These are phyloP conservation scores for Pleurotus ostreatus DNA, from an alignment of 768 basidiomycete species.

Conservation along the genomic window DNA sequence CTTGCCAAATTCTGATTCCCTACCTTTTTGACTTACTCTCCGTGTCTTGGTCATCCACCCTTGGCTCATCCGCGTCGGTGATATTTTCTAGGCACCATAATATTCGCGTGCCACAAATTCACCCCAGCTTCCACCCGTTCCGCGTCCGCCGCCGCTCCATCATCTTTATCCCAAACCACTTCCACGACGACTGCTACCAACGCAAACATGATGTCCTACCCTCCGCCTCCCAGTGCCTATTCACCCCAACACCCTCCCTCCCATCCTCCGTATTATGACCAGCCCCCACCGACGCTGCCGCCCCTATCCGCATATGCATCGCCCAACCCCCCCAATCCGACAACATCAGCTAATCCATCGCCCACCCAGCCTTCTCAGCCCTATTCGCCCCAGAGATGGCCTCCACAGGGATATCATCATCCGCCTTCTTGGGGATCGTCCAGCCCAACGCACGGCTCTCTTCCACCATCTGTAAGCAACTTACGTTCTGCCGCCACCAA, in stretches of 20 bases:
- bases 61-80: conserved; percentile 9
- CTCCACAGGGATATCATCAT: conserved; percentile 21
- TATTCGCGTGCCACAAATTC: conserved; percentile 73
- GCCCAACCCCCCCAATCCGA: conserved; percentile 27
- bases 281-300: conserved; percentile 34
- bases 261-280: conserved; percentile 40
- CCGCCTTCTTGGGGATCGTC: conserved; percentile 27
- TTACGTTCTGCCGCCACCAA: conserved; percentile 25
- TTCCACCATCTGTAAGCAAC: conserved; percentile 26
- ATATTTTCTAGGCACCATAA: conserved; percentile 51
- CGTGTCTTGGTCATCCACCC: conserved; percentile 14
- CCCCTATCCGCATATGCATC: conserved; percentile 31
- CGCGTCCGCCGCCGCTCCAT: conserved; percentile 37
- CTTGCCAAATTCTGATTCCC: conserved; percentile 6
- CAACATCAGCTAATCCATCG: conserved; percentile 23
- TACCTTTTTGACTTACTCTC: conserved; percentile 15
- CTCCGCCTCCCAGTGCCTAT: background rate
- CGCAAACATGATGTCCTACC: background rate
- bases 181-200: background rate
- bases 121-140: conserved; percentile 37
- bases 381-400: conserved; percentile 41
- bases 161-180: conserved; percentile 16
- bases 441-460: conserved; percentile 25
- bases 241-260: conserved; percentile 18
- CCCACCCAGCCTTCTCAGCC: conserved; percentile 25